Percentiles rank a stretch among this genome's conserved stretches.
Conservation (phyloP, 108 stramenopile species). For the Discostella stelligeroides region DNA sequence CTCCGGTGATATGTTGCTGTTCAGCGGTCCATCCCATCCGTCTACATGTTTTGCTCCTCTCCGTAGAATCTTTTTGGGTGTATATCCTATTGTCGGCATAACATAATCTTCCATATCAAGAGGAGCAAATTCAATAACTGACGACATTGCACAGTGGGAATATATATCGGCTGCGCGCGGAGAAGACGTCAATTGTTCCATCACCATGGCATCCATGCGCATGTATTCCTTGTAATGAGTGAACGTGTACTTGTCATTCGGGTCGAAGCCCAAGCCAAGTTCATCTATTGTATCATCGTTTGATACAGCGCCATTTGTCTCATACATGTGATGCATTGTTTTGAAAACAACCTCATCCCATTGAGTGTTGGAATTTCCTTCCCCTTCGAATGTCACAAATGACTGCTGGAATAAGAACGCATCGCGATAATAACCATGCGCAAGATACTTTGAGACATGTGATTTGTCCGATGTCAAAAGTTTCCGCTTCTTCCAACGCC, state of each 20-base stretch:
- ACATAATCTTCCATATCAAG: slow-evolving; percentile 55
- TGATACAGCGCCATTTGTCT: slow-evolving; percentile 9
- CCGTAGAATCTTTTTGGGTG: slow-evolving; percentile 16
- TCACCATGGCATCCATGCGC: slow-evolving; percentile 79
- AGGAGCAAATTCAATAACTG: slow-evolving; percentile 57
- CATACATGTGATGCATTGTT: slow-evolving; percentile 40
- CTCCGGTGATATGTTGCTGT: slow-evolving; percentile 47
- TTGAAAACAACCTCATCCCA: slow-evolving; percentile 48
- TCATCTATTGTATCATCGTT: slow-evolving; percentile 24
- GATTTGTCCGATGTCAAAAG: slow-evolving; percentile 1
- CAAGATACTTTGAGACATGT: slow-evolving; percentile 29
- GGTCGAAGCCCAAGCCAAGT: slow-evolving; percentile 34
- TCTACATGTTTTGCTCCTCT: slow-evolving; percentile 4
- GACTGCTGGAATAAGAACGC: slow-evolving; percentile 53
- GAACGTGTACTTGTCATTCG: slow-evolving; percentile 35
- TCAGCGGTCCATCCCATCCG: slow-evolving; percentile 30
- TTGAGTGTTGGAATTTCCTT: slow-evolving; percentile 6
- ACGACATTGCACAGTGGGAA: slow-evolving; percentile 67
- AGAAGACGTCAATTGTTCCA: slow-evolving; percentile 66
- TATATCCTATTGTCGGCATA: slow-evolving; percentile 35
- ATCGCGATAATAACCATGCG: slow-evolving; percentile 60
- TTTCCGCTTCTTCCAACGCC: slow-evolving; percentile 26
- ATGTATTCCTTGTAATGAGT: slow-evolving; percentile 45
- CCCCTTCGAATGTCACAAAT: slow-evolving; percentile 15
- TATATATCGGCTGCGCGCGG: slow-evolving; percentile 75